These are phyloP conservation scores for Fusarium bulbicola DNA, from an alignment of 2,329 filamentous ascomycete genomes.

Conservation along the genomic window DNA sequence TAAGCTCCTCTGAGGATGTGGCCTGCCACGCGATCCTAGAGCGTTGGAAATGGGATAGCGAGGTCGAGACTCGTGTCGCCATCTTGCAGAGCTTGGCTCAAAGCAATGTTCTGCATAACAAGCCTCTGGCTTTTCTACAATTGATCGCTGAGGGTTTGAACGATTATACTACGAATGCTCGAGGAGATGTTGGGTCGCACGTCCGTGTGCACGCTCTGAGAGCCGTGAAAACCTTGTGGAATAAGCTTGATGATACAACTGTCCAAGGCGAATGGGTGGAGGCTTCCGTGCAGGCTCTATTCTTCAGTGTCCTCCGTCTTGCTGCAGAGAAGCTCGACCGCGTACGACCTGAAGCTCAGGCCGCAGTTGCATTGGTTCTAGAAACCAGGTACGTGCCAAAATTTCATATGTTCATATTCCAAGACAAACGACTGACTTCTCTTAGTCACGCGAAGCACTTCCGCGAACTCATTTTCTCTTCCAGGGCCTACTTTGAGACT, in stretches of 20 bases:
- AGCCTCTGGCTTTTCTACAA: slow-evolving; percentile 52
- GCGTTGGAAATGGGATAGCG: slow-evolving; percentile 61
- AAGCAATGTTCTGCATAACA: slow-evolving; percentile 55
- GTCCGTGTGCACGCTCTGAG: slow-evolving; percentile 83
- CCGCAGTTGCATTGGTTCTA: slow-evolving; percentile 58
- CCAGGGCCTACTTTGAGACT: slow-evolving; percentile 65
- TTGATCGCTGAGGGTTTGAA: slow-evolving; percentile 71
- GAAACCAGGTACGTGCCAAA: slow-evolving; percentile 53
- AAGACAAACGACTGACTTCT: slow-evolving; percentile 35
- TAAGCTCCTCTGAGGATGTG: slow-evolving; percentile 40
- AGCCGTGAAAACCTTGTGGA: slow-evolving; percentile 74
- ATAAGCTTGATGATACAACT: slow-evolving; percentile 41
- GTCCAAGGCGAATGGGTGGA: slow-evolving; percentile 33
- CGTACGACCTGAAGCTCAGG: slow-evolving; percentile 74
- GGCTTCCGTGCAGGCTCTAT: slow-evolving; percentile 51
- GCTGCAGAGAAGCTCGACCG: slow-evolving; percentile 91
- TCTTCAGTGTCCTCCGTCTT: slow-evolving; percentile 69
- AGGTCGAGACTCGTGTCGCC: slow-evolving; percentile 63
- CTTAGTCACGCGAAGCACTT: slow-evolving; percentile 50
- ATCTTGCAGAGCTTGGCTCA: slow-evolving; percentile 64
- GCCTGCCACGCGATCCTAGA: slow-evolving; percentile 58
- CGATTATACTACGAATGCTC: slow-evolving; percentile 89
- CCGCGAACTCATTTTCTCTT: slow-evolving; percentile 61
- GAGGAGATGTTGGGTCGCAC: slow-evolving; percentile 90
- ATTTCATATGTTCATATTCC: background rate